These are phyloP conservation scores for Wickerhamiella sergipiensis DNA, from an alignment of 805 yeast species.

Conservation along the genomic window DNA sequence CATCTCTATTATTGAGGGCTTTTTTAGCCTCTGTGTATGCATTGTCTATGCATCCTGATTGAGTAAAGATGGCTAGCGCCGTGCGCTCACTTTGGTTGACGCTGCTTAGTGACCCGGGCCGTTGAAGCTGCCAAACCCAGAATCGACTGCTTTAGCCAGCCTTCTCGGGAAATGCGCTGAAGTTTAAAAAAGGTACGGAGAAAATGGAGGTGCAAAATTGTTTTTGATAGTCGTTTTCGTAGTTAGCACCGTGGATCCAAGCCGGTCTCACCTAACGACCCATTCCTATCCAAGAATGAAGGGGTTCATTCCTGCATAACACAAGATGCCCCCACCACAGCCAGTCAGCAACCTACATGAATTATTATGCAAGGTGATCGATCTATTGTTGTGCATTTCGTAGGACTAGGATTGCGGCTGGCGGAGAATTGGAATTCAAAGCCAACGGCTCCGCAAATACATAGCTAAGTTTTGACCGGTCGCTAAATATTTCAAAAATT, in stretches of 20 bases:
- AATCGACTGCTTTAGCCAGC: too few relatives aligned
- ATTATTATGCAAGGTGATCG: not conserved
- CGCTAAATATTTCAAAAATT: too few relatives aligned
- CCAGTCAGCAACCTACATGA: not conserved
- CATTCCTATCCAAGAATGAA: not conserved
- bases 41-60: not conserved
- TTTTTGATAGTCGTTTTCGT: too few relatives aligned
- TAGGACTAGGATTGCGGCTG: too few relatives aligned
- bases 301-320: not conserved
- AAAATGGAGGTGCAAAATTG: too few relatives aligned
- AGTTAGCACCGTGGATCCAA: too few relatives aligned
- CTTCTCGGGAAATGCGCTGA: too few relatives aligned
- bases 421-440: too few relatives aligned
- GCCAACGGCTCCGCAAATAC: too few relatives aligned
- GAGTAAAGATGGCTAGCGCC: not conserved
- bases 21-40: not conserved
- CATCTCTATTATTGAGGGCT: not conserved
- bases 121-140: not conserved
- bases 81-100: not conserved
- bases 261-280: too few relatives aligned
- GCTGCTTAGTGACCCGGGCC: not conserved
- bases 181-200: too few relatives aligned
- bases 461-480: too few relatives aligned
- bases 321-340: not conserved
- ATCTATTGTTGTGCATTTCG: not conserved